Base-by-base conservation (phyloP, 1,139 yeast genomes). In the Candida sp. region DNA sequence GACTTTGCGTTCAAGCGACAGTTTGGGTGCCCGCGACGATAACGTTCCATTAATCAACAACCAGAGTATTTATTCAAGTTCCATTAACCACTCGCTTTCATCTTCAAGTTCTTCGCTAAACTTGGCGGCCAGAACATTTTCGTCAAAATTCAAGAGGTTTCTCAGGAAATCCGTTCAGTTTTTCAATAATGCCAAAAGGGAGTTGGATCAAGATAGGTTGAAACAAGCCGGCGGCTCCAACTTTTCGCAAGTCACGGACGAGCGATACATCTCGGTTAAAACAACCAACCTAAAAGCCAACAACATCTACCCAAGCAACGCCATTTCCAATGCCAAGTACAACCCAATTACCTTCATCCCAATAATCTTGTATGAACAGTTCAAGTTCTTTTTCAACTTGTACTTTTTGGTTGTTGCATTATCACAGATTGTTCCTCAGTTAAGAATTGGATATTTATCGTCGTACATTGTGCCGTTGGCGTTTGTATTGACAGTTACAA, bases 391-490 rank as follows among this genome's bases (percentile, higher is more conserved):
- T 69, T 96, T 92, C 79, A 96, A 96, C 69, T 74, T 96, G 49
- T 96, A 96, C 69, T 96, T 96, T 65, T 73, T 96, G 49, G 66
- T 96, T 39, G 99, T 96, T 56, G 99, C 99, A 23, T 78, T 96
- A 52, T 92, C 98, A 2, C 99, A 96, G 69, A 86, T 88, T 3
- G 79, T 96, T n/a, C 98, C 98, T 0, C 91, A 86, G 11, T 77
- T 96, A 52, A 78, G 98, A 58, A 94, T 96, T 37, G 99, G 99
- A 7, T 96, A 93, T 65, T 75, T 96, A 42, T 89, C 97, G 1
- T 90, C 98, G 3, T 96, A 96, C 66, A 80, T 96, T 37, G 97
- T 93, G 5, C 99, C 99, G 0, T 77, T 96, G 50, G 97, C 89
- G 1, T 96, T 96, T 74, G 99, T 96, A 17, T 74, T 96, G 44